Conservation (phyloP, 805 yeast species). For the Saturnispora serradocipensis region DNA sequence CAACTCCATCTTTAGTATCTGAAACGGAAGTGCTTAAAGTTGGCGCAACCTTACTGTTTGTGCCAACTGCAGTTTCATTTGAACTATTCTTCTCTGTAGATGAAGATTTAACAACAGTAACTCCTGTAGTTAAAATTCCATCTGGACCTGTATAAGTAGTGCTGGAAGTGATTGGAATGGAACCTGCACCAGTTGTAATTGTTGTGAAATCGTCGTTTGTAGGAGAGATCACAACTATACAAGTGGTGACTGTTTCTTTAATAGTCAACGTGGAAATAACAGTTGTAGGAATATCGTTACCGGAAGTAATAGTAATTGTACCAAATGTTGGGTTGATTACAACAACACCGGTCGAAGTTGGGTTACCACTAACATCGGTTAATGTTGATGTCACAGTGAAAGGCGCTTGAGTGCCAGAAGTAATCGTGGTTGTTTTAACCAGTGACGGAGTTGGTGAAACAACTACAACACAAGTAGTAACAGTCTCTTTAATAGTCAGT, state of each 20-base stretch:
- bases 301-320: background rate
- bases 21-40: background rate
- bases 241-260: background rate
- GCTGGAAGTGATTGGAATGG: background rate
- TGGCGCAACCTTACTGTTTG: background rate
- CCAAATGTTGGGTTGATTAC: background rate
- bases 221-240: background rate
- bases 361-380: background rate
- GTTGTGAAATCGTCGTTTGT: background rate
- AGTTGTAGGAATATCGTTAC: background rate
- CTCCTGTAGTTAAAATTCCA: background rate
- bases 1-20: no score
- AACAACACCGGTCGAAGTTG: background rate
- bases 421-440: conserved; percentile 9
- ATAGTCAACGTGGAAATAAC: background rate
- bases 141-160: background rate
- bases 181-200: background rate
- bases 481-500: background rate
- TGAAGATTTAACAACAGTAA: background rate
- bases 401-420: background rate
- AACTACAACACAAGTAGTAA: conserved; percentile 4
- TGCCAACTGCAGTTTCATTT: background rate
- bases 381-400: background rate
- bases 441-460: background rate
- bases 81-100: background rate